Evolutionary conservation across 2,329 filamentous ascomycete species (phyloP), one percentile per base, ranked within the genome.

Genomic region (Hypoxylon sp.): DNA sequence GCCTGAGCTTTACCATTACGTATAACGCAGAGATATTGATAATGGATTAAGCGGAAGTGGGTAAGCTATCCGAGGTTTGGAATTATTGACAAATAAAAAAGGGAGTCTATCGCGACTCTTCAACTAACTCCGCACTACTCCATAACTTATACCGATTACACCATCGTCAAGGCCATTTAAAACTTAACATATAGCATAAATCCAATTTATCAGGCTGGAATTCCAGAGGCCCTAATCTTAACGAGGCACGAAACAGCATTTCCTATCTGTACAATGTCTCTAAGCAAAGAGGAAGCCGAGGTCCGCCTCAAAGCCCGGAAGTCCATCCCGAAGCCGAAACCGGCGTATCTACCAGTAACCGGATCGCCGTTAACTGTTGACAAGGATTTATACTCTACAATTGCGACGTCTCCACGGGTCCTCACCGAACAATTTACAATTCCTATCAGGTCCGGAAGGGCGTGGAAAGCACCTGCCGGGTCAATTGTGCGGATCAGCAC

Each of bases 401-500:
- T 95, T 19, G 87, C 89, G 39, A 67, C 77, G 2, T 82, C 83
- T 0, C 79, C 81, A 0, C 79, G 86, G 0, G 73, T 78, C 0
- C 73, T 84, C 1, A 35, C 83, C 5, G 76, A 85, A 2, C 81
- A 87, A 6, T 91, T 92, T 71, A 87, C 86, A 1, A 82, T 96
- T 29, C 90, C 92, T 0, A 92, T 93, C 31, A 89, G 93, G 35
- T 92, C 90, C 1, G 93, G 91, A 0, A 84, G 84, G 66, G 92
- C 93, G 0, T 96, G 91, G 91, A 84, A 86, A 52, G 92, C 91
- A 0, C 86, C 88, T 0, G 87, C 88, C 1, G 91, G 92, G 2
- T 86, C 86, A 53, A 86, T 96, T 62, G 87, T 93, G 67, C 88
- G 89, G 13, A 89, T 97, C 68, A 91, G 89, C 63, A 95, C 93